Conservation (phyloP, 257 asterid species). For the Primulina huaijiensis region DNA sequence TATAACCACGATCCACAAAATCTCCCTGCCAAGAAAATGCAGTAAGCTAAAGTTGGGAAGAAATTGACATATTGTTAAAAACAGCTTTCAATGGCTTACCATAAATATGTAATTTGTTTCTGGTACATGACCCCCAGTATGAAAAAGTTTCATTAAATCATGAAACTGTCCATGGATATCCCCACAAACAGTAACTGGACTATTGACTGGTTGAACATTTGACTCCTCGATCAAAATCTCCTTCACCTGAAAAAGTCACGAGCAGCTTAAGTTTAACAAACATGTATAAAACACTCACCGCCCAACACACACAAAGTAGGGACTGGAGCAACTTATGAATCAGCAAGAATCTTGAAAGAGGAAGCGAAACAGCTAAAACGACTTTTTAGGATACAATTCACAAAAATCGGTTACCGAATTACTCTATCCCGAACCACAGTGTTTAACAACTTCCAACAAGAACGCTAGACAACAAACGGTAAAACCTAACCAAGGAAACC, state of each 20-base stretch:
- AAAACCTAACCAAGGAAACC: conserved; percentile 33
- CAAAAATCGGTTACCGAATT: not conserved
- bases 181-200: conserved; percentile 99
- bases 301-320: not conserved
- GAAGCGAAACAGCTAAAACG: not conserved
- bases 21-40: conserved; percentile 66
- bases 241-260: conserved; percentile 62
- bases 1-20: conserved; percentile 98
- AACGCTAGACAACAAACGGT: conserved; percentile 11
- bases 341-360: not conserved
- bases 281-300: not conserved
- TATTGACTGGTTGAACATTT: conserved; percentile 97
- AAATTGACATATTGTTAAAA: not conserved
- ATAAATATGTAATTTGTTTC: conserved; percentile 95
- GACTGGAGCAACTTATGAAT: conserved; percentile 7
- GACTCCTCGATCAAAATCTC: conserved; percentile 98
- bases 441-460: conserved; percentile 1
- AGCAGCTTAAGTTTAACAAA: conserved; percentile 5
- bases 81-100: conserved; percentile 41
- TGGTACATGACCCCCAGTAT: conserved; percentile 99
- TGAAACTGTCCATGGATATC: too few relatives aligned
- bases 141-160: conserved; percentile 96
- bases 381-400: not conserved
- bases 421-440: conserved; percentile 6
- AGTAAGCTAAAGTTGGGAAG: conserved; percentile 12